phyloP scores from a whole-genome alignment of 306 rosid species.

The Alnus glutinosa region DNA sequence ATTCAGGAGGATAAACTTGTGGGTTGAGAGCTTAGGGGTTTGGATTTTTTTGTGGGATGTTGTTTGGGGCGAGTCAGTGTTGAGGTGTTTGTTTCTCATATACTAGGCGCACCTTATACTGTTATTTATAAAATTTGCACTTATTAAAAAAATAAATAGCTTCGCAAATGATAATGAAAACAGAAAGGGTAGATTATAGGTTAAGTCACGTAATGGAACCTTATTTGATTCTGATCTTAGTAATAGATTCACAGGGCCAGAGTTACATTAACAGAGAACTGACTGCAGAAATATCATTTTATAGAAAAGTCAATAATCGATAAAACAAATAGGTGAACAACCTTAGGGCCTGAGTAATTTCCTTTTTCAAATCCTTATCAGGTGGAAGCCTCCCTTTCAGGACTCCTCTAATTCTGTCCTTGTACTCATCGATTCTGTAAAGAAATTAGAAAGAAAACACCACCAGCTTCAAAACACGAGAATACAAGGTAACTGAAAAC shows the following conservation, averaged over 20 bases:
- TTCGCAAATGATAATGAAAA: not conserved
- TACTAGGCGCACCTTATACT: too few species aligned
- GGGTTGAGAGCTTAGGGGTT: too few species aligned
- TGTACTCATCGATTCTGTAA: slow-evolving; percentile 73
- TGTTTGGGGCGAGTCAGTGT: too few species aligned
- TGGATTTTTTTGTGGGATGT: too few species aligned
- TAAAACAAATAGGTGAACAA: slow-evolving; percentile 30
- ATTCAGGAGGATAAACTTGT: too few species aligned
- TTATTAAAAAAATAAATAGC: too few species aligned
- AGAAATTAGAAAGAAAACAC: slow-evolving; percentile 27
- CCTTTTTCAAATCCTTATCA: slow-evolving; percentile 85
- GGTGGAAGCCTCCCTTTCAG: slow-evolving; percentile 87
- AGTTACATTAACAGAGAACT: not conserved
- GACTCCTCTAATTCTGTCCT: slow-evolving; percentile 75
- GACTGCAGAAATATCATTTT: not conserved
- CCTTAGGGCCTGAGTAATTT: slow-evolving; percentile 72
- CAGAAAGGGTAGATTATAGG: not conserved
- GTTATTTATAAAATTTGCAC: too few species aligned
- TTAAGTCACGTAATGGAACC: not conserved
- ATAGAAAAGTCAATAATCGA: not conserved
- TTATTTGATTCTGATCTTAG: not conserved
- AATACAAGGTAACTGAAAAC: slow-evolving; percentile 8
- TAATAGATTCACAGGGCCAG: not conserved
- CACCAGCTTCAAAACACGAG: slow-evolving; percentile 24
- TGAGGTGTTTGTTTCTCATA: too few species aligned